A percentile compares a stretch with the other conserved stretches of the same genome.
Conservation (phyloP, 75 land plant genomes). For the Picea sitchensis region DNA sequence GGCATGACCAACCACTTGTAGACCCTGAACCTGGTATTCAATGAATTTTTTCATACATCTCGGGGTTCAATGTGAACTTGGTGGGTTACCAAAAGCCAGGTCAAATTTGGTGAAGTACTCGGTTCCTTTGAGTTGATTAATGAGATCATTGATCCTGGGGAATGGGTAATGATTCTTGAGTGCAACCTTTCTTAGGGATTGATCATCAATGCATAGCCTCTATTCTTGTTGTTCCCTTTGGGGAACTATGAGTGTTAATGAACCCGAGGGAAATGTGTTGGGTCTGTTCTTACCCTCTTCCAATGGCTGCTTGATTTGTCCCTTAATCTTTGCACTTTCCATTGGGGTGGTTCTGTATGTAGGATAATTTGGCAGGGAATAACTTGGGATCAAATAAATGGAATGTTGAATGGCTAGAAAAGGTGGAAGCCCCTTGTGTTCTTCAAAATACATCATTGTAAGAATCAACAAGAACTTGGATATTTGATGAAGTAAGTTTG, state of each 20-base stretch:
- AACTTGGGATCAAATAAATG: neutral
- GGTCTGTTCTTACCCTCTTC: neutral
- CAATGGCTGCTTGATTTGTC: neutral
- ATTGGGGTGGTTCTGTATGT: neutral
- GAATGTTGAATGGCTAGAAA: neutral
- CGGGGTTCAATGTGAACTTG: neutral
- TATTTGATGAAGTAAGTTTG: too few relatives aligned
- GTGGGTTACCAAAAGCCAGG: neutral
- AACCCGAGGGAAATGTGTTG: neutral
- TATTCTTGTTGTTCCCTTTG: neutral
- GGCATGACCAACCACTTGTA: neutral
- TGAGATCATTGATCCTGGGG: neutral
- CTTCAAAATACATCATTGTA: neutral
- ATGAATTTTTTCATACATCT: neutral
- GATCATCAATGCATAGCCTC: neutral
- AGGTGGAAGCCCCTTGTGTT: neutral
- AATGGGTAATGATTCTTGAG: neutral
- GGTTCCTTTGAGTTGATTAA: constrained; percentile 4
- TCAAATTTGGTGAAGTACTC: constrained; percentile 2
- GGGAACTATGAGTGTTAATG: neutral
- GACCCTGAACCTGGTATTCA: neutral
- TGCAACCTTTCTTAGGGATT: neutral
- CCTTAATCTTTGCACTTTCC: neutral
- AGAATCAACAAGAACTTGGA: neutral
- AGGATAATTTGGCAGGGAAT: neutral